Evolutionary conservation across 1,284 basidiomycete genomes (phyloP).

Genomic region (Austroboletus niveus): DNA sequence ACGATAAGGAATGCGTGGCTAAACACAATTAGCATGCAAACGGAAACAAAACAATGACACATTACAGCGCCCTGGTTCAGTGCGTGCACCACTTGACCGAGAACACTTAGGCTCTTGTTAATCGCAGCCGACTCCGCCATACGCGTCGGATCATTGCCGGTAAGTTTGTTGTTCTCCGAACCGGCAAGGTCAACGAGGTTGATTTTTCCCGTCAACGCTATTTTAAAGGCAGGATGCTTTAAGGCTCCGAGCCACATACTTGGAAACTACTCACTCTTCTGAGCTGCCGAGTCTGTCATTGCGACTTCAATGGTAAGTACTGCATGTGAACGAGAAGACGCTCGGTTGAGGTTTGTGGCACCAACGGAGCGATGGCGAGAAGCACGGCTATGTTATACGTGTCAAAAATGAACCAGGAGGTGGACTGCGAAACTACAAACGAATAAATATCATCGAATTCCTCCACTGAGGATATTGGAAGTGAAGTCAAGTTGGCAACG

Average conservation of each 20-base stretch:
- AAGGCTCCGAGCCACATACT: neutral
- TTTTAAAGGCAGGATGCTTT: neutral
- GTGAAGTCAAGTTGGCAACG: slow-evolving; percentile 66
- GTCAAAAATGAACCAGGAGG: neutral
- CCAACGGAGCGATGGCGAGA: slow-evolving; percentile 76
- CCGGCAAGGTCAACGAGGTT: slow-evolving; percentile 86
- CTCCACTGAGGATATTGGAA: slow-evolving; percentile 47
- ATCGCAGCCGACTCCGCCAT: slow-evolving; percentile 84
- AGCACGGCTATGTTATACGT: slow-evolving; percentile 46
- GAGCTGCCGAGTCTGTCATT: slow-evolving; percentile 45
- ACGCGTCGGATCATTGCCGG: slow-evolving; percentile 76
- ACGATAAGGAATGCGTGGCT: slow-evolving; percentile 80
- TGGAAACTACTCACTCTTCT: slow-evolving; percentile 43
- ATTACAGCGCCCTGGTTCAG: slow-evolving; percentile 70
- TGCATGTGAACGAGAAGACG: slow-evolving; percentile 82
- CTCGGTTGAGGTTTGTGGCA: slow-evolving; percentile 76
- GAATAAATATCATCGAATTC: slow-evolving; percentile 68
- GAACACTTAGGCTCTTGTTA: slow-evolving; percentile 79
- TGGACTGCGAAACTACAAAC: slow-evolving; percentile 39
- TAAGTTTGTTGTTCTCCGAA: slow-evolving; percentile 86
- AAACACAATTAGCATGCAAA: slow-evolving; percentile 1
- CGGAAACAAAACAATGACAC: slow-evolving; percentile 7
- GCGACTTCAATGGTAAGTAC: slow-evolving; percentile 69
- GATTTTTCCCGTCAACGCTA: slow-evolving; percentile 69
- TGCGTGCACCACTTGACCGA: slow-evolving; percentile 82